phyloP scores from a whole-genome alignment of 2,329 filamentous ascomycete species.

The Ceratocystis lukuohia region DNA sequence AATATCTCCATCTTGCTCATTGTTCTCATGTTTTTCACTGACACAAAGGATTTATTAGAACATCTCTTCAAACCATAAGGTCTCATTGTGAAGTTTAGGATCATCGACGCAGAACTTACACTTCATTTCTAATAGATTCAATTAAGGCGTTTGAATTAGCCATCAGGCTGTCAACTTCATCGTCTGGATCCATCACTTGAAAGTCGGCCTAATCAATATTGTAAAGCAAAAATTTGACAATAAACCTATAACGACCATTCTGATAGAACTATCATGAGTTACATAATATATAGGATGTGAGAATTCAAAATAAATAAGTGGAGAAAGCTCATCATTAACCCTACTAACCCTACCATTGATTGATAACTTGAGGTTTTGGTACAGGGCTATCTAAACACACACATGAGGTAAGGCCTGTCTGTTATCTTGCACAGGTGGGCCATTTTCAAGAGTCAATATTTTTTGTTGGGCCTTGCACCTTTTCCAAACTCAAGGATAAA shows the following conservation, averaged over 20 bases:
- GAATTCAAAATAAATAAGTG: too few relatives aligned
- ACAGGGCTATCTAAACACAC: too few relatives aligned
- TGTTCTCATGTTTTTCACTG: not conserved
- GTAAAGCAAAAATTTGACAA: too few relatives aligned
- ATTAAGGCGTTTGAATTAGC: slow-evolving; percentile 12
- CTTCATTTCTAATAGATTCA: slow-evolving; percentile 17
- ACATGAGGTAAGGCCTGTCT: too few relatives aligned
- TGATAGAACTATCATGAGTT: too few relatives aligned
- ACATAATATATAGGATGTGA: too few relatives aligned
- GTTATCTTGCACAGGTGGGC: too few relatives aligned
- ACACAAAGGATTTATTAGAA: not conserved
- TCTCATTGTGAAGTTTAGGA: not conserved
- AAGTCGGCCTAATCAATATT: not conserved
- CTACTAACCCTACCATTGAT: too few relatives aligned
- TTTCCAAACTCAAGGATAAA: not conserved
- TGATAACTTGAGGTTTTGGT: too few relatives aligned
- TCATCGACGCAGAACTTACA: not conserved
- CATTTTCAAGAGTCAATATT: too few relatives aligned
- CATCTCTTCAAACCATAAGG: not conserved
- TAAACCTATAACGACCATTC: too few relatives aligned
- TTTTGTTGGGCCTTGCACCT: not conserved
- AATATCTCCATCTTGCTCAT: slow-evolving; percentile 22
- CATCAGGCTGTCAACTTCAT: slow-evolving; percentile 12
- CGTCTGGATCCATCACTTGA: slow-evolving; percentile 1
- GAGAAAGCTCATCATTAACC: too few relatives aligned